phyloP scores from a whole-genome alignment of 2,329 filamentous ascomycete genomes.

The Mycosphaerella sp. region DNA sequence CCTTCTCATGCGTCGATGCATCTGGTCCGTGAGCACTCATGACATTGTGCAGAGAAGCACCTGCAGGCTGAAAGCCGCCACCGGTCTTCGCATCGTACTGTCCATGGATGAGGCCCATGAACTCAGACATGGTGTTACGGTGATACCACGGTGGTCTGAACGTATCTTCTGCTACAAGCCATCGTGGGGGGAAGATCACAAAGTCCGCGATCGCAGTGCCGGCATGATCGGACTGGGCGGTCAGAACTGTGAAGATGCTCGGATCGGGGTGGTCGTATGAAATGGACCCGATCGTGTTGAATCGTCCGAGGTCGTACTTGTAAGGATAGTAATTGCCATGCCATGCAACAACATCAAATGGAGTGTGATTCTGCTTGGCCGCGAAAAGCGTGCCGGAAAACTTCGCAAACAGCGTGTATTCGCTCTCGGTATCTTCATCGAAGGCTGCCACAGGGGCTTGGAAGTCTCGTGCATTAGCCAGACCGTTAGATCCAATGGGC shows the following conservation, averaged over 20 bases:
- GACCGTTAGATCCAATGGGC: constrained; percentile 58
- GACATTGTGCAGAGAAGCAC: constrained; percentile 48
- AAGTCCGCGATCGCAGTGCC: constrained; percentile 60
- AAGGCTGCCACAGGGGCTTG: constrained; percentile 54
- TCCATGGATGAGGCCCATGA: constrained; percentile 55
- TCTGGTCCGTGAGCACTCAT: constrained; percentile 50
- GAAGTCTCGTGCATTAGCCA: constrained; percentile 62
- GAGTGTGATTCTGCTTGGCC: constrained; percentile 57
- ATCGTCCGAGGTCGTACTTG: constrained; percentile 54
- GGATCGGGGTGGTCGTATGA: constrained; percentile 61
- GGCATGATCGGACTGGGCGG: constrained; percentile 52
- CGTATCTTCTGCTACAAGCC: constrained; percentile 62
- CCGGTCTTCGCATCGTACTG: constrained; percentile 55
- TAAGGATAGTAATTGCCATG: constrained; percentile 61
- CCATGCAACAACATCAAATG: constrained; percentile 67
- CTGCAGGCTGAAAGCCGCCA: constrained; percentile 53
- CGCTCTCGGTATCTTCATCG: constrained; percentile 48
- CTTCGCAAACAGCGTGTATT: constrained; percentile 56
- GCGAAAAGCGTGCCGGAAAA: constrained; percentile 56
- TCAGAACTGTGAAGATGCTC: constrained; percentile 60
- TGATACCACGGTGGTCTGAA: constrained; percentile 70
- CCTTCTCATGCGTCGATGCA: constrained; percentile 50
- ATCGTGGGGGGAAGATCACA: constrained; percentile 65
- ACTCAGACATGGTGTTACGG: constrained; percentile 61
- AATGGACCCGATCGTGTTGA: constrained; percentile 51